Evolutionary conservation across 2,329 filamentous ascomycete genomes (phyloP).

Genomic region (Phaeosphaeriaceae sp.): DNA sequence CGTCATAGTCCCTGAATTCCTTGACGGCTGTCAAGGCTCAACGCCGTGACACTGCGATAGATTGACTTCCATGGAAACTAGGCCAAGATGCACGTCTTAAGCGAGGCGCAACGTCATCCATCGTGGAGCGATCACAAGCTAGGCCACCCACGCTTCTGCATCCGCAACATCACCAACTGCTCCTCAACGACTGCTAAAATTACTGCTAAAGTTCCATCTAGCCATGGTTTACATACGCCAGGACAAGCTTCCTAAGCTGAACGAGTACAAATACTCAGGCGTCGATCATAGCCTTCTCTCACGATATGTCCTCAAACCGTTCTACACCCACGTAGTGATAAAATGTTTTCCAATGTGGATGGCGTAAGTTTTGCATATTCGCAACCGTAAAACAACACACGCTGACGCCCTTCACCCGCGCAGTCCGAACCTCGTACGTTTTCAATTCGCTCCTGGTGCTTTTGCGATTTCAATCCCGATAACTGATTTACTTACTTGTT

Average conservation of each 20-base stretch:
- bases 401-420: conserved; percentile 24
- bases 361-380: no score
- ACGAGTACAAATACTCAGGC: conserved; percentile 92
- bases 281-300: conserved; percentile 91
- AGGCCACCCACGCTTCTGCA: no score
- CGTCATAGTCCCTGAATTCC: no score
- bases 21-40: no score
- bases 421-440: conserved; percentile 48
- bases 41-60: no score
- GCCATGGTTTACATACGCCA: conserved; percentile 94
- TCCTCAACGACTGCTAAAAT: conserved; percentile 7
- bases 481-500: no score
- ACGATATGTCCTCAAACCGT: conserved; percentile 94
- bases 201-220: conserved; percentile 4
- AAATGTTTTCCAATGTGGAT: conserved; percentile 94
- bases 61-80: no score
- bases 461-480: background rate
- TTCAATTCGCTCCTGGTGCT: background rate
- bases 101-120: background rate
- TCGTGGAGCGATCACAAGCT: conserved; percentile 29
- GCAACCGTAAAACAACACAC: no score
- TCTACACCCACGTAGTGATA: conserved; percentile 95
- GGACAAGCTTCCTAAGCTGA: conserved; percentile 83
- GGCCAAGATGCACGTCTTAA: no score
- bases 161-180: conserved; percentile 17